Conservation (phyloP, 2,329 filamentous ascomycete genomes). For the Fusarium sp. region DNA sequence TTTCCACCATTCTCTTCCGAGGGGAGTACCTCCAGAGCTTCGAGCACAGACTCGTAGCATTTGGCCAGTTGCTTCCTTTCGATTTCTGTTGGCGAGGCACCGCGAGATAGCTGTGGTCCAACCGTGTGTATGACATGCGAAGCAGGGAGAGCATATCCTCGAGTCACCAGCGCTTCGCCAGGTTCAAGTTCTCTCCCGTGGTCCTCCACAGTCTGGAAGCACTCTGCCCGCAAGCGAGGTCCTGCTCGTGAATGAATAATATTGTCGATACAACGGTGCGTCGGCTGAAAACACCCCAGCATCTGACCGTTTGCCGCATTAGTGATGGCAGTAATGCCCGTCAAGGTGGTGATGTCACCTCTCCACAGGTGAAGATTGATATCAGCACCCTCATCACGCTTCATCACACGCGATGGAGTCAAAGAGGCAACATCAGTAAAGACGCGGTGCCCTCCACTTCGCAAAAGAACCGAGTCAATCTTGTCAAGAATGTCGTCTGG, state of each 20-base stretch:
- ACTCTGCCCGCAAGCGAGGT: slow-evolving; percentile 38
- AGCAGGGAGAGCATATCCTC: slow-evolving; percentile 22
- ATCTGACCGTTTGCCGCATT: slow-evolving; percentile 43
- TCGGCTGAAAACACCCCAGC: slow-evolving; percentile 44
- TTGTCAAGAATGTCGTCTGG: slow-evolving; percentile 17
- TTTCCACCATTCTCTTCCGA: not conserved
- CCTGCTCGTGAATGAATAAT: slow-evolving; percentile 43
- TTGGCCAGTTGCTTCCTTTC: slow-evolving; percentile 16
- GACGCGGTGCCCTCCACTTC: slow-evolving; percentile 16
- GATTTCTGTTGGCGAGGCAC: not conserved
- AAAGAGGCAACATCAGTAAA: slow-evolving; percentile 14
- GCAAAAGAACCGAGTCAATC: slow-evolving; percentile 30
- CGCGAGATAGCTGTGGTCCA: slow-evolving; percentile 28
- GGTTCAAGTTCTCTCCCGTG: slow-evolving; percentile 11
- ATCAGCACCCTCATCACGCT: fast-evolving
- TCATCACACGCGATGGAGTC: not conserved
- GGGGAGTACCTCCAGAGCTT: slow-evolving; percentile 9
- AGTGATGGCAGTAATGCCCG: slow-evolving; percentile 35
- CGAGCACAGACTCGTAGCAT: slow-evolving; percentile 36
- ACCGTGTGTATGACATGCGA: slow-evolving; percentile 39
- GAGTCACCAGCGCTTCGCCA: slow-evolving; percentile 32
- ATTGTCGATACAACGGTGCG: slow-evolving; percentile 46
- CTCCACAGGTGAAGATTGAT: slow-evolving; percentile 31
- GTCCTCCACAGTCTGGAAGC: slow-evolving; percentile 27
- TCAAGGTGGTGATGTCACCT: slow-evolving; percentile 43